Base-by-base conservation (phyloP, 1,284 basidiomycete species). In the Leccinum pachyderme region DNA sequence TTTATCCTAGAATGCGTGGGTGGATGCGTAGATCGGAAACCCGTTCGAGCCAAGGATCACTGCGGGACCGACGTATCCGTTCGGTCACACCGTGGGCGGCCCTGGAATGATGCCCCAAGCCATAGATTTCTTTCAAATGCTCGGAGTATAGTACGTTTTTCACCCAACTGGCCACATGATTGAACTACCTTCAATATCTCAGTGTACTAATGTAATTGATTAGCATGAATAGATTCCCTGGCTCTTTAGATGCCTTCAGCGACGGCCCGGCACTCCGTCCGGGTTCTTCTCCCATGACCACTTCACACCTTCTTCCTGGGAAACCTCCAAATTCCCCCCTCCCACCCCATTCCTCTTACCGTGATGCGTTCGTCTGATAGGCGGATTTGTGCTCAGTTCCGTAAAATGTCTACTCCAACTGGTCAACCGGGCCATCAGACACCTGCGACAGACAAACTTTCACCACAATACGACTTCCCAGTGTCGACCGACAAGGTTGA, bases 301-400 rank as follows among this genome's bases (percentile, higher is more conserved):
- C 18, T 22, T 39, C 37, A 41, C 11, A 2, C 18, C 18, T 41
- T 41, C 39, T 18, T 18, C 39, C 39, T 41, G 39, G 39, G 39
- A 41, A 41, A 22, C 32, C 13, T 13, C 12, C 39, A 9, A 12
- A 0, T 9, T 12, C 15, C 12, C 11, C 8, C 13, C 7, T 24
- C 35, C 35, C 56, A 43, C 49, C n/a, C n/a, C n/a, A n/a, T n/a
- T 22, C 48, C 58, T 41, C 29, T 27, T 44, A 12, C n/a, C 33
- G 24, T 22, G 29, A 55, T 55, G 54, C 50, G 13, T 32, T 47
- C 47, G 3, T 37, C 46, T 15, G 58, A 55, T 33, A 55, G 52
- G 31, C 45, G 31, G 4, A 41, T 56, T 18, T 24, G 22, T 13
- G 22, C 22, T 43, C 22, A 7, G 39, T 24, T 13, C 39, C 22